Conservation (phyloP, 805 yeast genomes). For the Suhomyces faveliae region DNA sequence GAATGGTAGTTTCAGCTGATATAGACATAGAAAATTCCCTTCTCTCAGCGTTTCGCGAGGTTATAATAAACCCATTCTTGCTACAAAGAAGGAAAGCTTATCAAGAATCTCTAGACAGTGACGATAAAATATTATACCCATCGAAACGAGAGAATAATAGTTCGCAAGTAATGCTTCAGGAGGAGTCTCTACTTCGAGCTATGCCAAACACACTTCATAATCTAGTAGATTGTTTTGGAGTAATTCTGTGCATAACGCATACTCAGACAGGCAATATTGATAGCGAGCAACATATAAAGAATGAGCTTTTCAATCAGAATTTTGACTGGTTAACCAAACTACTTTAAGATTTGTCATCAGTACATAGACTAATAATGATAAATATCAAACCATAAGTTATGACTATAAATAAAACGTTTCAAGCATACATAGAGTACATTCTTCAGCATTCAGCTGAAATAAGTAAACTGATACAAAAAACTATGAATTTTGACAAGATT, state of each 20-base stretch:
- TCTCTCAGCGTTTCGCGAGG: constrained; percentile 28
- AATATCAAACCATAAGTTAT: no score
- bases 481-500: no score
- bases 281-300: constrained; percentile 19
- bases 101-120: not conserved
- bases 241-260: constrained; percentile 15
- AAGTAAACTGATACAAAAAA: no score
- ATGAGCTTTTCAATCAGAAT: constrained; percentile 16
- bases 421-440: no score
- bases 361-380: not conserved
- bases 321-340: constrained; percentile 19
- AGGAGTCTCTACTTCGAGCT: constrained; percentile 9
- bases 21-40: constrained; percentile 29
- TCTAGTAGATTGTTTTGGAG: constrained; percentile 21
- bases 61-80: constrained; percentile 25
- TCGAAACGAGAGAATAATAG: not conserved
- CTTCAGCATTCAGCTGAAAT: no score
- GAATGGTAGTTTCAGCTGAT: constrained; percentile 5
- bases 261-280: constrained; percentile 18
- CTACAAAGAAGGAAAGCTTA: constrained; percentile 13
- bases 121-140: not conserved
- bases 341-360: not conserved
- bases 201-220: constrained; percentile 9
- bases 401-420: no score
- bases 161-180: constrained; percentile 2